Conservation (phyloP, 768 basidiomycete genomes). For the Gymnopilus junonius region DNA sequence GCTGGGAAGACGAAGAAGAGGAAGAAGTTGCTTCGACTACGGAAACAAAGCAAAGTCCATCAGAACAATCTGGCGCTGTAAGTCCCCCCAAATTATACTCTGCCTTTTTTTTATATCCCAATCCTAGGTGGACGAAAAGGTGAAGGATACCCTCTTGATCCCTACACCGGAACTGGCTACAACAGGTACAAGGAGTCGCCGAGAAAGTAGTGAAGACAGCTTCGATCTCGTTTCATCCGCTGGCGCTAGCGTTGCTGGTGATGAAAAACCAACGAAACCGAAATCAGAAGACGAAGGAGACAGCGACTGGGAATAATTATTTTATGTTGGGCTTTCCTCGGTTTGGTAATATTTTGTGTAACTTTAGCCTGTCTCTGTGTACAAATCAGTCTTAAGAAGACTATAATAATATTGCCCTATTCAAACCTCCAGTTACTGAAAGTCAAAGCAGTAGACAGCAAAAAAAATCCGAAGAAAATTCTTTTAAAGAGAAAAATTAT, state of each 20-base stretch:
- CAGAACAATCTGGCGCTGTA: slow-evolving; percentile 10
- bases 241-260: slow-evolving; percentile 49
- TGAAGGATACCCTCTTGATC: slow-evolving; percentile 23
- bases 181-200: slow-evolving; percentile 44
- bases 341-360: background rate
- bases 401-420: too few species aligned
- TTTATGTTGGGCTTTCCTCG: background rate
- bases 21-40: slow-evolving; percentile 36
- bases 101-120: slow-evolving; percentile 6
- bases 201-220: slow-evolving; percentile 67
- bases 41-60: slow-evolving; percentile 12
- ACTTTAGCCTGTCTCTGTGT: background rate
- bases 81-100: background rate
- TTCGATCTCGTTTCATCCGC: slow-evolving; percentile 70
- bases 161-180: slow-evolving; percentile 37
- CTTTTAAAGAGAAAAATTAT: background rate
- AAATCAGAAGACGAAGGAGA: slow-evolving; percentile 49
- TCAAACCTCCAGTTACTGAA: too few species aligned
- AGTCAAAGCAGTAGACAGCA: background rate
- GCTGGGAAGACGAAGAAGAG: slow-evolving; percentile 96
- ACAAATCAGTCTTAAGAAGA: too few species aligned
- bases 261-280: slow-evolving; percentile 31
- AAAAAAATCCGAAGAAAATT: background rate
- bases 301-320: slow-evolving; percentile 69
- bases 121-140: slow-evolving; percentile 11